Percentiles rank a stretch among this genome's conserved stretches.
These are phyloP conservation scores for Ceratobasidium theobromae DNA, from an alignment of 1,284 basidiomycete species.

Conservation along the genomic window DNA sequence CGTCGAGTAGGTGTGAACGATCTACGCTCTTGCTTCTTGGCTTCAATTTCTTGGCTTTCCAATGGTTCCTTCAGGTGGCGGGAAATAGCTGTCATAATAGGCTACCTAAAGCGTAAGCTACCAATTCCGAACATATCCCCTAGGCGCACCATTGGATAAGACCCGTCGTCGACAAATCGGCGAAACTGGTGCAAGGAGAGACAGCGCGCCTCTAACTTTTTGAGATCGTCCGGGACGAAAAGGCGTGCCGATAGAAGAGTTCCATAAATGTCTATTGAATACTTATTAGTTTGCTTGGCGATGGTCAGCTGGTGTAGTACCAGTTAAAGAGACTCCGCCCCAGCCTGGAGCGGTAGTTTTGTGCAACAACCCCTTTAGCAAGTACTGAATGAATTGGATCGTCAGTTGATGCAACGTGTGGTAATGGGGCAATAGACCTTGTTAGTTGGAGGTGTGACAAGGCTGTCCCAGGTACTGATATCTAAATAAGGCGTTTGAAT, in stretches of 20 bases:
- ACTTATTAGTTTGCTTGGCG: not conserved
- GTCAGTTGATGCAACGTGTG: not conserved
- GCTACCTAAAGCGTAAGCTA: constrained; percentile 33
- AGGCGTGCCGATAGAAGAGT: constrained; percentile 47
- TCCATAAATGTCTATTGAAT: constrained; percentile 46
- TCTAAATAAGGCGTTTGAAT: constrained; percentile 47
- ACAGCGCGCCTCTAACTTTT: constrained; percentile 42
- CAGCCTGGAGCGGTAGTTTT: constrained; percentile 43
- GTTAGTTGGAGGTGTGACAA: constrained; percentile 46
- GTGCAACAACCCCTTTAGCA: constrained; percentile 45
- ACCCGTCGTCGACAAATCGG: constrained; percentile 42
- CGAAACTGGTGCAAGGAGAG: constrained; percentile 47
- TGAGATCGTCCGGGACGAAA: constrained; percentile 43
- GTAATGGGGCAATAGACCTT: constrained; percentile 39
- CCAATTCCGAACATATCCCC: not conserved
- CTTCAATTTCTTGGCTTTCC: constrained; percentile 33
- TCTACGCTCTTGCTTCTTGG: constrained; percentile 32
- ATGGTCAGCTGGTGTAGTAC: not conserved
- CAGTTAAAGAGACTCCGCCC: constrained; percentile 42
- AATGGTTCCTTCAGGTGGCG: constrained; percentile 41
- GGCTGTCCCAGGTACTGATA: constrained; percentile 44
- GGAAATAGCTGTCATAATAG: constrained; percentile 48
- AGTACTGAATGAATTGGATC: constrained; percentile 34
- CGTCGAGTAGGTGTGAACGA: constrained; percentile 38
- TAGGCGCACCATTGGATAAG: constrained; percentile 41